Conservation (phyloP, 169 alveolate species). For the Besnoitia besnoiti region DNA sequence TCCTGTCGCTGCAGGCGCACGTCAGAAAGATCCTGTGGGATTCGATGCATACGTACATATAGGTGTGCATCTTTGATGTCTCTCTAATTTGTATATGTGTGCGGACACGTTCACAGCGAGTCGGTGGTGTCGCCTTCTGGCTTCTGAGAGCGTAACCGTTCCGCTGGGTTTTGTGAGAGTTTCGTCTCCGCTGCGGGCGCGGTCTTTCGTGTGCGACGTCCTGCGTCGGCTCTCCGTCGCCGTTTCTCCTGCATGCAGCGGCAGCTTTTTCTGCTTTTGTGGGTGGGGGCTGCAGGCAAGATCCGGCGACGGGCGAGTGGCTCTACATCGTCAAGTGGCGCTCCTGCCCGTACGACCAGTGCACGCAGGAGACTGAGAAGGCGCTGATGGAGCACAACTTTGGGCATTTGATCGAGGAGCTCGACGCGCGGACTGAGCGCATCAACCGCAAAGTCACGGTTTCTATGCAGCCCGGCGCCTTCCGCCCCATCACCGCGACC, state of each 20-base stretch:
- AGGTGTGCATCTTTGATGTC: no score
- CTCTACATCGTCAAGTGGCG: constrained; percentile 88
- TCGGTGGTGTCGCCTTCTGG: no score
- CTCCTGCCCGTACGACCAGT: constrained; percentile 90
- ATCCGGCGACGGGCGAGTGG: constrained; percentile 35
- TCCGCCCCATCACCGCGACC: constrained; percentile 83
- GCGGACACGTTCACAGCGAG: no score
- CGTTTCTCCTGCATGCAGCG: neutral
- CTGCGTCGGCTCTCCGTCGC: neutral
- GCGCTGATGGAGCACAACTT: constrained; percentile 84
- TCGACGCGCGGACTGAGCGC: constrained; percentile 82
- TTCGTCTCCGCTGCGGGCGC: no score
- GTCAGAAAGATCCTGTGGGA: no score
- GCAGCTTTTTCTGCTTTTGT: constrained; percentile 37
- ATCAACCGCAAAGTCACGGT: constrained; percentile 76
- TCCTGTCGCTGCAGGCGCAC: no score
- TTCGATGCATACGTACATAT: no score
- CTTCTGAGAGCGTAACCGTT: no score
- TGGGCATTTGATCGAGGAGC: constrained; percentile 78
- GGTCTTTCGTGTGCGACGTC: no score
- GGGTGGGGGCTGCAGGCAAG: constrained; percentile 56
- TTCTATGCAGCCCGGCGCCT: constrained; percentile 79
- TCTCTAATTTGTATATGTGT: no score
- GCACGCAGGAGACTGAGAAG: constrained; percentile 89
- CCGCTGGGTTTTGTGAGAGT: no score